Evolutionary conservation across 1,139 yeast species (phyloP).

Genomic region (Sugiyamaella japonica): DNA sequence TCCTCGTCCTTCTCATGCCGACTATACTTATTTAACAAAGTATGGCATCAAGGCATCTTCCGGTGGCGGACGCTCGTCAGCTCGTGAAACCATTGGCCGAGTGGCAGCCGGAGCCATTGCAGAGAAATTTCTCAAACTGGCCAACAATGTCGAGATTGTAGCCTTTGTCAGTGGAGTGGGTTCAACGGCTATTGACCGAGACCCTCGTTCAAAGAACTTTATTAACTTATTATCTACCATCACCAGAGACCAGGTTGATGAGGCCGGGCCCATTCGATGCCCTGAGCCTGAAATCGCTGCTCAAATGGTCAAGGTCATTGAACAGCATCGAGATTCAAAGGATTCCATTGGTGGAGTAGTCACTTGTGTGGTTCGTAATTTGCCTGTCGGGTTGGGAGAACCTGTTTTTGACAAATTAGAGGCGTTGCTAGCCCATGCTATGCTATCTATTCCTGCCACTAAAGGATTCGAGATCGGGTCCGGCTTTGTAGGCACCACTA

Average conservation of each 20-base stretch:
- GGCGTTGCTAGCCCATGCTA: slow-evolving; percentile 93
- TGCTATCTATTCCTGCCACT: slow-evolving; percentile 96
- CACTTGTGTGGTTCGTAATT: slow-evolving; percentile 92
- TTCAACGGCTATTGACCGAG: slow-evolving; percentile 68
- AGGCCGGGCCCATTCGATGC: slow-evolving; percentile 87
- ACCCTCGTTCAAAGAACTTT: slow-evolving; percentile 64
- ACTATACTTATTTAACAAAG: slow-evolving; percentile 85
- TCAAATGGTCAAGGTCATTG: slow-evolving; percentile 83
- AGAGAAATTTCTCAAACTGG: slow-evolving; percentile 76
- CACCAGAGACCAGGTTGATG: slow-evolving; percentile 87
- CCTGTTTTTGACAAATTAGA: slow-evolving; percentile 96
- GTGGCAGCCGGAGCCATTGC: slow-evolving; percentile 99
- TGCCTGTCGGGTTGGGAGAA: slow-evolving; percentile 94
- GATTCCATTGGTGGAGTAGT: slow-evolving; percentile 98
- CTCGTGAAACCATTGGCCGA: slow-evolving; percentile 97
- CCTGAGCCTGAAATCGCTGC: slow-evolving; percentile 75
- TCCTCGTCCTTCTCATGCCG: slow-evolving; percentile 99
- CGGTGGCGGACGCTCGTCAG: slow-evolving; percentile 97
- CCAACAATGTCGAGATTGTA: slow-evolving; percentile 86
- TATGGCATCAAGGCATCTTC: slow-evolving; percentile 91
- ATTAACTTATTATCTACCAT: slow-evolving; percentile 65
- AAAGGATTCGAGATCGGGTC: slow-evolving; percentile 98
- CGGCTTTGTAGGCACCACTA: slow-evolving; percentile 84
- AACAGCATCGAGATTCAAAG: slow-evolving; percentile 77
- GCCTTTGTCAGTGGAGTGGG: slow-evolving; percentile 96